Evolutionary conservation across 805 yeast species (phyloP).

Genomic region (Zygoascus bituminiphila): DNA sequence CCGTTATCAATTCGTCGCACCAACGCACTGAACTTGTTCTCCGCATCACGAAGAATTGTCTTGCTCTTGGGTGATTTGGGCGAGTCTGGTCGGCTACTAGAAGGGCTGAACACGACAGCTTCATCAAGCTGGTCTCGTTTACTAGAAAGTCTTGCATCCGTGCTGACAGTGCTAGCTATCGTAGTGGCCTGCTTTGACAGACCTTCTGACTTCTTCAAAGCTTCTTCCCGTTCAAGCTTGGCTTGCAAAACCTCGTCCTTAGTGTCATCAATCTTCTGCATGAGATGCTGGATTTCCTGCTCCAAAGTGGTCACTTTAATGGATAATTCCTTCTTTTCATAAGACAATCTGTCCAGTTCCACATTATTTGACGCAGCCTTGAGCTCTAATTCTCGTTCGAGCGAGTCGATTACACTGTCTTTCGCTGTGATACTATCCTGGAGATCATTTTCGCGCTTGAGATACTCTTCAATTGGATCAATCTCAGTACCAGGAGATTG

Average conservation of each 20-base stretch:
- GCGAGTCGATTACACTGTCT: slow-evolving; percentile 17
- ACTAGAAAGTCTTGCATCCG: background rate
- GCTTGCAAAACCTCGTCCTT: slow-evolving; percentile 9
- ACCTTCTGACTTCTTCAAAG: background rate
- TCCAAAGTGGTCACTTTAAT: slow-evolving; percentile 13
- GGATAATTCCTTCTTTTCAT: slow-evolving; percentile 20
- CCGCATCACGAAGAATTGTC: background rate
- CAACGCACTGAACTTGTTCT: background rate
- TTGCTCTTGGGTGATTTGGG: background rate
- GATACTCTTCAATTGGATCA: slow-evolving; percentile 9
- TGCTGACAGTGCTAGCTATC: background rate
- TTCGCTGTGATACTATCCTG: slow-evolving; percentile 26
- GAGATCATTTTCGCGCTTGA: slow-evolving; percentile 27
- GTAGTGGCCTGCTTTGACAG: background rate
- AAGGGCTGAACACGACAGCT: background rate
- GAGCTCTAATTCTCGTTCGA: slow-evolving; percentile 12
- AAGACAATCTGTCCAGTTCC: slow-evolving; percentile 15
- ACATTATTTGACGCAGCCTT: slow-evolving; percentile 8
- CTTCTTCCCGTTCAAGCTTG: background rate
- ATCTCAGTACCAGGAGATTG: background rate
- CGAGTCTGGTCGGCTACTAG: background rate
- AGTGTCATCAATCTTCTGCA: slow-evolving; percentile 9
- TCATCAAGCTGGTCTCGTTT: background rate
- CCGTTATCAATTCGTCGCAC: background rate
- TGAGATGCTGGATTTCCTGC: slow-evolving; percentile 15